Percentiles rank a stretch among this genome's conserved stretches.
These are phyloP conservation scores for Penicillium sp. DNA, from an alignment of 2,329 filamentous ascomycete species.

Conservation along the genomic window DNA sequence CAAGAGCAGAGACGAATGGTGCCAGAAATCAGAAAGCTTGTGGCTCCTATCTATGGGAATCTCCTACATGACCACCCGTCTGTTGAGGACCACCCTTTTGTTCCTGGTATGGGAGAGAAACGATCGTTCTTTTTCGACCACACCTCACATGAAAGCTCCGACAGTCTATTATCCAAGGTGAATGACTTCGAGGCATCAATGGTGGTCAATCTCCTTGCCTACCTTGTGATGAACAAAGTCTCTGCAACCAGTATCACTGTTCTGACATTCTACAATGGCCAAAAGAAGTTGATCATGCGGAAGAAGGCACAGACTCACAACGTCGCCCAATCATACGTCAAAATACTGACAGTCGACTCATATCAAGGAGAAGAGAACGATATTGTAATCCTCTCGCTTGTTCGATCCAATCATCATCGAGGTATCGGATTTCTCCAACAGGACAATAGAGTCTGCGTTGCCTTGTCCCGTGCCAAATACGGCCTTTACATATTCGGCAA, in stretches of 20 bases:
- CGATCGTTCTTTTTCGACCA: conserved; percentile 65
- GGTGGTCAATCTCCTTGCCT: conserved; percentile 68
- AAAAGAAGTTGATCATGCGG: conserved; percentile 63
- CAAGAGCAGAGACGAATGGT: conserved; percentile 70
- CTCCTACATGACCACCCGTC: conserved; percentile 56
- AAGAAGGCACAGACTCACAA: conserved; percentile 35
- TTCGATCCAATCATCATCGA: conserved; percentile 61
- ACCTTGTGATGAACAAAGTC: conserved; percentile 69
- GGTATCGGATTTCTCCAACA: conserved; percentile 72
- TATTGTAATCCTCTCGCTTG: conserved; percentile 74
- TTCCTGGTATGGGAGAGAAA: conserved; percentile 62
- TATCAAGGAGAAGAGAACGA: conserved; percentile 93
- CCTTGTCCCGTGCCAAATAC: conserved; percentile 66
- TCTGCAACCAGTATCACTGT: conserved; percentile 65
- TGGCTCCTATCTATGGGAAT: conserved; percentile 61
- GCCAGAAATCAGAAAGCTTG: conserved; percentile 62
- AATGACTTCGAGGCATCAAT: conserved; percentile 74
- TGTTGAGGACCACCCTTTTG: conserved; percentile 53
- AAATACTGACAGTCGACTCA: conserved; percentile 78
- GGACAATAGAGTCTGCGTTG: conserved; percentile 61
- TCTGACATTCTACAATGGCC: conserved; percentile 84
- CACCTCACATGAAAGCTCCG: conserved; percentile 61
- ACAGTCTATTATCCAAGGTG: conserved; percentile 63
- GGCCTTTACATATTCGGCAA: conserved; percentile 88
- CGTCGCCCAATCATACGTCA: conserved; percentile 45